Evolutionary conservation across 805 yeast genomes (phyloP).

Genomic region (Blastobotrys terrestris): DNA sequence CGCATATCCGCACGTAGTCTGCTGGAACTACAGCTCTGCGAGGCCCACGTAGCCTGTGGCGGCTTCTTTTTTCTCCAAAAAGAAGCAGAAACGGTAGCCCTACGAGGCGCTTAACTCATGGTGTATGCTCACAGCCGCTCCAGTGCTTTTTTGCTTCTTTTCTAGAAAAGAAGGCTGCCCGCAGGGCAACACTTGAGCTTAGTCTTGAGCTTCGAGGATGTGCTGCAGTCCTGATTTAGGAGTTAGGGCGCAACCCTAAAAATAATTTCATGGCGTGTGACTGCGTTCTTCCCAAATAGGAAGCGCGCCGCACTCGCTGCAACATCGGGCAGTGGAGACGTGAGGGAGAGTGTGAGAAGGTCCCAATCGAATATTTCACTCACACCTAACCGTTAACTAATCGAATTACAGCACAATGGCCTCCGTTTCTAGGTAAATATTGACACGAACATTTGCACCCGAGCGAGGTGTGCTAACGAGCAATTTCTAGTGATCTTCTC

Average conservation of each 20-base stretch:
- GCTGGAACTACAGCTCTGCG: background rate
- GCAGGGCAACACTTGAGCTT: too few species aligned
- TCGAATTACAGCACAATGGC: background rate
- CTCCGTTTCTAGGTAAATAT: background rate
- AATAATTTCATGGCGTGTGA: too few species aligned
- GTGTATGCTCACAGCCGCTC: too few species aligned
- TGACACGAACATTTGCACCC: background rate
- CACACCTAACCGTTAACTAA: background rate
- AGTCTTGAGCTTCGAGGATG: too few species aligned
- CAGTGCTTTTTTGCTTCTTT: too few species aligned
- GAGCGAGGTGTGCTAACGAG: background rate
- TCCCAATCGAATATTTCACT: background rate
- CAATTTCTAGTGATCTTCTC: conserved; percentile 38
- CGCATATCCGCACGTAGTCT: too few species aligned
- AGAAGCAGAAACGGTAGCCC: too few species aligned
- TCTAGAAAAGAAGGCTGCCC: too few species aligned
- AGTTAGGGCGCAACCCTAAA: background rate
- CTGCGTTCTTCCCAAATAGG: background rate
- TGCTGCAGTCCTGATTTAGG: background rate
- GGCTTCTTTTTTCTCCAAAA: background rate
- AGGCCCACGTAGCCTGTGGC: background rate
- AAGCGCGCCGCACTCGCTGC: background rate
- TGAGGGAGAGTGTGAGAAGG: background rate
- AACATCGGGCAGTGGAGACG: too few species aligned
- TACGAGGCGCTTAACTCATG: too few species aligned